Evolutionary conservation across 441 rosid species (phyloP).

Genomic region (Kokia cookei): DNA sequence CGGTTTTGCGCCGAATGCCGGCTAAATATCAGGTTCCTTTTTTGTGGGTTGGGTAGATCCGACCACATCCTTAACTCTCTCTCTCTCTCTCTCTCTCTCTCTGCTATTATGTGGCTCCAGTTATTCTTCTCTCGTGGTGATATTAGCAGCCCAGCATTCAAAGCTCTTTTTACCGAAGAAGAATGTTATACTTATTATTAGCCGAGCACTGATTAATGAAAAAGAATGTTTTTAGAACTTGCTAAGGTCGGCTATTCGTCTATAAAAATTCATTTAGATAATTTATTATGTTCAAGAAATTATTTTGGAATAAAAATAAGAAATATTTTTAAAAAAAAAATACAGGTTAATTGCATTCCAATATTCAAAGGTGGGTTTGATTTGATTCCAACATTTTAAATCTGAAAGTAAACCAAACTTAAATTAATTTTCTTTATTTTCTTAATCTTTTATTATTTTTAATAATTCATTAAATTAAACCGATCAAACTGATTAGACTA

Average conservation of each 20-base stretch:
- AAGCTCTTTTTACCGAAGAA: not conserved
- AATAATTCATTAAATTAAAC: too few relatives aligned
- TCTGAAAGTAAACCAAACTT: too few relatives aligned
- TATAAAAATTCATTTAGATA: not conserved
- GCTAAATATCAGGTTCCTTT: slow-evolving; percentile 18
- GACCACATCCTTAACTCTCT: not conserved
- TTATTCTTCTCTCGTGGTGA: not conserved
- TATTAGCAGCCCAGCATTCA: not conserved
- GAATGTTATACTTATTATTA: not conserved
- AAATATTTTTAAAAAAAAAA: too few relatives aligned
- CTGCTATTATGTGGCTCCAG: not conserved
- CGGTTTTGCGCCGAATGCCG: slow-evolving; percentile 23
- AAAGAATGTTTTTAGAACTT: not conserved
- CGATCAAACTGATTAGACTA: accelerated
- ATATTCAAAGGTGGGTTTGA: too few relatives aligned
- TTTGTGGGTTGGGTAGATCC: slow-evolving; percentile 4
- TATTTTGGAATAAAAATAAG: not conserved
- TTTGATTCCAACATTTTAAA: too few relatives aligned
- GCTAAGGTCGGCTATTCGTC: not conserved
- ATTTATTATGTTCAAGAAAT: not conserved
- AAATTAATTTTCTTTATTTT: too few relatives aligned
- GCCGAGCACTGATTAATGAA: not conserved
- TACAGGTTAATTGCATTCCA: too few relatives aligned
- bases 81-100: not conserved
- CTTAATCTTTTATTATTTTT: too few relatives aligned